A percentile compares a stretch with the other conserved stretches of the same genome.
Evolutionary conservation across 2,329 filamentous ascomycete genomes (phyloP).

Genomic region (Fusarium nurragi): DNA sequence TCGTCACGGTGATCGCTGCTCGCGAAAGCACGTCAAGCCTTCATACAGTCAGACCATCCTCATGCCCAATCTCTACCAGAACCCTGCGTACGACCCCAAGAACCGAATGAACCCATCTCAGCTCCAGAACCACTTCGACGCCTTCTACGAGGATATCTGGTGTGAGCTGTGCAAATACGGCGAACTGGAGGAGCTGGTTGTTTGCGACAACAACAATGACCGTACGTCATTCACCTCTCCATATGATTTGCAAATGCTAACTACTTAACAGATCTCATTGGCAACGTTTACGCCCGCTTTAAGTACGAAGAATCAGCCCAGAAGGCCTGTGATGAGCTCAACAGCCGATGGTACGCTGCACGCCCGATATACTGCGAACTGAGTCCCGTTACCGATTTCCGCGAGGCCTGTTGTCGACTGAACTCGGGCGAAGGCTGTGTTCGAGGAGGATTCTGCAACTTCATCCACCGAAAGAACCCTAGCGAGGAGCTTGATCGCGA

Average conservation of each 20-base stretch:
- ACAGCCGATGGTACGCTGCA: slow-evolving; percentile 95
- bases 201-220: slow-evolving; percentile 99
- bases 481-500: slow-evolving; percentile 88
- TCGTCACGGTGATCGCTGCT: slow-evolving; percentile 97
- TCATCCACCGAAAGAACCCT: slow-evolving; percentile 98
- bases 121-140: slow-evolving; percentile 99
- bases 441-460: slow-evolving; percentile 97
- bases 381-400: slow-evolving; percentile 95
- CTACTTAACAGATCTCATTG: slow-evolving; percentile 78
- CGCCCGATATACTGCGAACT: slow-evolving; percentile 98
- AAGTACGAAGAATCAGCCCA: slow-evolving; percentile 99
- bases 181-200: slow-evolving; percentile 95
- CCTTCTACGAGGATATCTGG: slow-evolving; percentile 99
- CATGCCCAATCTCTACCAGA: slow-evolving; percentile 98
- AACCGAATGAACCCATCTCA: slow-evolving; percentile 96
- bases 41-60: slow-evolving; percentile 98
- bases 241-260: slow-evolving; percentile 35
- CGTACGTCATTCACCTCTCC: slow-evolving; percentile 63
- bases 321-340: slow-evolving; percentile 91
- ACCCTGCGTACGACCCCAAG: slow-evolving; percentile 95
- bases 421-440: slow-evolving; percentile 97
- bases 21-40: slow-evolving; percentile 98
- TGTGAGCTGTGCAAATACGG: slow-evolving; percentile 99
- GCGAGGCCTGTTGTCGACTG: slow-evolving; percentile 94
- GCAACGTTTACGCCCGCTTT: slow-evolving; percentile 99